Evolutionary conservation across 2,329 filamentous ascomycete genomes (phyloP), one percentile per base, ranked within the genome.

Genomic region (Macrophomina pseudophaseolina): DNA sequence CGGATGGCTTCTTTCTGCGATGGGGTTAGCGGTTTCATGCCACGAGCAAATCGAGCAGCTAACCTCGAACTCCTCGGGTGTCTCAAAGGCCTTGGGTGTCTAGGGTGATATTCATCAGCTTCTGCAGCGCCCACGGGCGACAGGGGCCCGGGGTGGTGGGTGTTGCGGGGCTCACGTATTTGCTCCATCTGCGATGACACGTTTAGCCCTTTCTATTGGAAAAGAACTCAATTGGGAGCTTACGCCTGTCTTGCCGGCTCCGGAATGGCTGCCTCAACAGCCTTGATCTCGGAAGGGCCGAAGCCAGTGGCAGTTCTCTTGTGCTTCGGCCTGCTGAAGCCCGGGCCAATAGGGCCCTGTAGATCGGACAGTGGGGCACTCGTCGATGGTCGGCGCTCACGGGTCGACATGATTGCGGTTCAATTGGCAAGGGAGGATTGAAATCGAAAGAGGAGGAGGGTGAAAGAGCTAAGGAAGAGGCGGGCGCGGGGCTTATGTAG

Each of bases 291-390:
- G 42, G 87, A 84, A 33, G 93, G 87, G 40, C 93, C 94, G 76
- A 98, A 95, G 8, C 95, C 95, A 9, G 95, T 99, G 71, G 92
- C 91, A n/a, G 94, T 98, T 72, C 95, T 88, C 85, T 93, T 97
- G 83, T 99, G 95, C 83, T 98, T 99, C 53, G 95, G 95, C 68
- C 95, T 88, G 81, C 91, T 90, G 77, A 96, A 94, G 49, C 90
- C 90, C 48, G 93, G 93, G n/a, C 91, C 91, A 66, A 97, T 88
- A 18, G 92, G 90, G 70, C 93, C 94, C 79, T 92, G 86, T 69
- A 98, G 90, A 76, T 97, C 93, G 70, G 91, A 88, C 72, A 97
- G 90, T 54, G 94, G 94, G 72, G 92, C 92, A 71, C 91, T 88
- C 67, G 87, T 90, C 23, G 93, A 97, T 67, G 91, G 93, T 71